Evolutionary conservation across 2,329 filamentous ascomycete species (phyloP).

Genomic region (Zopfia rhizophila): DNA sequence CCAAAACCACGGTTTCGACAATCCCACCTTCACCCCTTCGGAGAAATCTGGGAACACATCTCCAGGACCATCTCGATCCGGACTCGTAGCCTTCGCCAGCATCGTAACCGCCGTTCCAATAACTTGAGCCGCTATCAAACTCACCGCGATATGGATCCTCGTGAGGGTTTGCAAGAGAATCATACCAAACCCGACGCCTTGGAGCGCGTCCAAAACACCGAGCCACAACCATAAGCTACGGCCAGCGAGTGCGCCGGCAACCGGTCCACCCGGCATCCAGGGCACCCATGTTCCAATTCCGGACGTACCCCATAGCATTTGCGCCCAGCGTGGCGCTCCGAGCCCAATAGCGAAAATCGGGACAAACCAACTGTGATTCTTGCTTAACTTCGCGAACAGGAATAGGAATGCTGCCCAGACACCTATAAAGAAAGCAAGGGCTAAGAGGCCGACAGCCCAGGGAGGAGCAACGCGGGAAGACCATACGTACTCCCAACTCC

Average conservation of each 20-base stretch:
- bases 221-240: slow-evolving; percentile 74
- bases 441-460: slow-evolving; percentile 69
- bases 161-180: slow-evolving; percentile 73
- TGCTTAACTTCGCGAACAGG: slow-evolving; percentile 64
- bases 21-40: slow-evolving; percentile 57
- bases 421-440: slow-evolving; percentile 64
- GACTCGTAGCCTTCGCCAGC: slow-evolving; percentile 67
- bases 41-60: slow-evolving; percentile 71
- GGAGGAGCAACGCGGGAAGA: slow-evolving; percentile 64
- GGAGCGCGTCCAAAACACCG: slow-evolving; percentile 71
- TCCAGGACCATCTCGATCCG: slow-evolving; percentile 70
- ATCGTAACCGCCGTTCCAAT: slow-evolving; percentile 72
- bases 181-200: slow-evolving; percentile 75
- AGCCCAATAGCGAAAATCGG: slow-evolving; percentile 75
- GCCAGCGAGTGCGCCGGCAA: slow-evolving; percentile 66
- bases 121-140: slow-evolving; percentile 69
- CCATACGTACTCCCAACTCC: slow-evolving; percentile 74
- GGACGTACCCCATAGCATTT: slow-evolving; percentile 73
- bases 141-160: slow-evolving; percentile 71
- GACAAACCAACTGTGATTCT: slow-evolving; percentile 72
- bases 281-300: slow-evolving; percentile 70
- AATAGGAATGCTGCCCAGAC: slow-evolving; percentile 67
- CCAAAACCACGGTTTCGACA: slow-evolving; percentile 66
- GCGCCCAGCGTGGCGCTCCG: slow-evolving; percentile 72
- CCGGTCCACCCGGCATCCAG: slow-evolving; percentile 60